A percentile compares a stretch with the other conserved stretches of the same genome.
These are phyloP conservation scores for Canariomyces notabilis DNA, from an alignment of 2,329 filamentous ascomycete species.

Conservation along the genomic window DNA sequence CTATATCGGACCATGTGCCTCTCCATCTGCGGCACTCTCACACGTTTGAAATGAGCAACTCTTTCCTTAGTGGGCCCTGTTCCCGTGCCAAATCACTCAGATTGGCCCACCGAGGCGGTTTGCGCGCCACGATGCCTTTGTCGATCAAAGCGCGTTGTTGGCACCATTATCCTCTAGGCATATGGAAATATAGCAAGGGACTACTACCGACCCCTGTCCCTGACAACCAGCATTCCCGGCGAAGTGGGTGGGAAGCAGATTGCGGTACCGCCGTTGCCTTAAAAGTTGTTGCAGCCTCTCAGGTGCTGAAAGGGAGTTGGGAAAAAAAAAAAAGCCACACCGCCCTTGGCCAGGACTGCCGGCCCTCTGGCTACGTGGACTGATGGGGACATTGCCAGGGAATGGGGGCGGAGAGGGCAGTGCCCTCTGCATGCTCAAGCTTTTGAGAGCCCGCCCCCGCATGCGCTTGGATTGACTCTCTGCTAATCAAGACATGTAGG, in stretches of 20 bases:
- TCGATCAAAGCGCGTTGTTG: constrained; percentile 29
- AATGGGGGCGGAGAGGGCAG: neutral
- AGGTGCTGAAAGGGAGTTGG: no score
- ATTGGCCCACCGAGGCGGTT: constrained; percentile 27
- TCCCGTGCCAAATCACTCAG: constrained; percentile 26
- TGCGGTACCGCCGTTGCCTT: no score
- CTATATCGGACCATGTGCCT: constrained; percentile 20
- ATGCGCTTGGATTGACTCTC: constrained; percentile 8
- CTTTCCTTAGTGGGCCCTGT: constrained; percentile 30
- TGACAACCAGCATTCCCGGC: constrained; percentile 12
- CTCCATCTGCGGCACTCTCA: constrained; percentile 26
- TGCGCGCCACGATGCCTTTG: constrained; percentile 33
- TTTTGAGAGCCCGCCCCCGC: constrained; percentile 13
- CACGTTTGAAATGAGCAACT: constrained; percentile 29
- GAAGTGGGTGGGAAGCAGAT: constrained; percentile 15
- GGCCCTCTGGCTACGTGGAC: constrained; percentile 18
- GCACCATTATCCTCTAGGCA: constrained; percentile 18
- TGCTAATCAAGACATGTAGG: constrained; percentile 18
- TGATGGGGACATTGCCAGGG: constrained; percentile 1
- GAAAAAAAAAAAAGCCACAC: constrained; percentile 15
- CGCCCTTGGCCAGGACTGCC: constrained; percentile 16
- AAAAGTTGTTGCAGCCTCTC: constrained; percentile 8
- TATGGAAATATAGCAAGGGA: constrained; percentile 17
- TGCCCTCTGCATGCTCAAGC: constrained; percentile 9
- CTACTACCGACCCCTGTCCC: constrained; percentile 19